Percentiles rank a stretch among this genome's conserved stretches.
These are phyloP conservation scores for Polyrhizophydium stewartii DNA, from an alignment of 371 early-diverging fungal genomes.

Conservation along the genomic window DNA sequence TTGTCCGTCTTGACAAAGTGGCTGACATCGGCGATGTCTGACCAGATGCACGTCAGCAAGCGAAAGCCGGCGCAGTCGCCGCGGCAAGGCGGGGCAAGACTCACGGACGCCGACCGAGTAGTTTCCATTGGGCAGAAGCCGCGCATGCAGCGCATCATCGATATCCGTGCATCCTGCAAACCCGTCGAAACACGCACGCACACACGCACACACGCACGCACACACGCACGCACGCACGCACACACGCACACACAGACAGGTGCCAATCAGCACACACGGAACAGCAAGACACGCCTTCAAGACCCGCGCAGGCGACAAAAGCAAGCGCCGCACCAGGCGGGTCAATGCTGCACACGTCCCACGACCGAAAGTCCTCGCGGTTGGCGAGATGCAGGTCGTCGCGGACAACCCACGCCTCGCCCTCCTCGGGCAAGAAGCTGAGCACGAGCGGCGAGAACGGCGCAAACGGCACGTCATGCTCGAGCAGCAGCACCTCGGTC, in stretches of 20 bases:
- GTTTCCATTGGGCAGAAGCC: slow-evolving; percentile 81
- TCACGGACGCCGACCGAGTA: slow-evolving; percentile 83
- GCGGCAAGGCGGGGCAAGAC: slow-evolving; percentile 20
- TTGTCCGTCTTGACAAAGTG: slow-evolving; percentile 86
- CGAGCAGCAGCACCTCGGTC: slow-evolving; percentile 90
- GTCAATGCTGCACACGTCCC: slow-evolving; percentile 96
- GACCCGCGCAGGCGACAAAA: not conserved
- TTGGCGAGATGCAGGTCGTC: slow-evolving; percentile 65
- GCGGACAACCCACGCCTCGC: slow-evolving; percentile 77
- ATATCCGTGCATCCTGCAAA: slow-evolving; percentile 97
- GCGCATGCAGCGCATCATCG: slow-evolving; percentile 97
- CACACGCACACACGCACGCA: too few species aligned
- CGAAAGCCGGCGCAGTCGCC: not conserved
- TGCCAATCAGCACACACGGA: not conserved
- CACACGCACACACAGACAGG: not conserved
- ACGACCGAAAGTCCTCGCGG: slow-evolving; percentile 74
- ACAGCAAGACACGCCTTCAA: not conserved
- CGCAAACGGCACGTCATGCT: slow-evolving; percentile 92
- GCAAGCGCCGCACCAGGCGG: slow-evolving; percentile 66
- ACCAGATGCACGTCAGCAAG: not conserved
- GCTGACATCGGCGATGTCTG: slow-evolving; percentile 98
- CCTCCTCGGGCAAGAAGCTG: slow-evolving; percentile 78
- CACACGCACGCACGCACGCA: not conserved
- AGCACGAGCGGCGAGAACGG: slow-evolving; percentile 85
- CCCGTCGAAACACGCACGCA: too few species aligned